These are phyloP conservation scores for Glomus cerebriforme DNA, from an alignment of 192 early-diverging fungal genomes.

Conservation along the genomic window DNA sequence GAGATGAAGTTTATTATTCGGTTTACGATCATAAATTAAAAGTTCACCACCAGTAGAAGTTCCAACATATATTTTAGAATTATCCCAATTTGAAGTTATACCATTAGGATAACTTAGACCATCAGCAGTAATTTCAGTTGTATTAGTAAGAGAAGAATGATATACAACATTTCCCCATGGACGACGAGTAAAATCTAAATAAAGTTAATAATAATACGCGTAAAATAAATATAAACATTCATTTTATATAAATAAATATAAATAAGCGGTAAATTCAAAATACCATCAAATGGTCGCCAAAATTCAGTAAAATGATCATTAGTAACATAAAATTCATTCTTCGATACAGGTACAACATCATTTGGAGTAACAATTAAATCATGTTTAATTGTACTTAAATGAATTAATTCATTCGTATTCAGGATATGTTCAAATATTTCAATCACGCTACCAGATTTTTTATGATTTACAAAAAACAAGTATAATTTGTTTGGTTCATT, in stretches of 20 bases:
- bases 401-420: constrained; percentile 41
- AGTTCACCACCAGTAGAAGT: background rate
- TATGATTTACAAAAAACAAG: constrained; percentile 62
- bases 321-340: constrained; percentile 57
- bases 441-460: constrained; percentile 51
- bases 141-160: background rate
- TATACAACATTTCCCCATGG: constrained; percentile 16
- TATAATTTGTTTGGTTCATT: constrained; percentile 40
- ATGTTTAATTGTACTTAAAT: constrained; percentile 53
- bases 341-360: constrained; percentile 56
- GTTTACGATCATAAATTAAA: background rate
- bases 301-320: constrained; percentile 45
- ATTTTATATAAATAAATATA: too few relatives aligned
- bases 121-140: background rate
- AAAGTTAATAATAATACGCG: too few relatives aligned
- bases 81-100: background rate
- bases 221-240: too few relatives aligned
- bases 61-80: constrained; percentile 8
- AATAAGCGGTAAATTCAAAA: too few relatives aligned
- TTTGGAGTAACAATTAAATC: constrained; percentile 55
- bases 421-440: constrained; percentile 57
- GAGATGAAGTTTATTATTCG: background rate
- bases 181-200: background rate
- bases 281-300: too few relatives aligned
- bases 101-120: background rate